Evolutionary conservation across 1,284 basidiomycete genomes (phyloP), one percentile per base, ranked within the genome.

Genomic region (Sporisorium scitamineum): DNA sequence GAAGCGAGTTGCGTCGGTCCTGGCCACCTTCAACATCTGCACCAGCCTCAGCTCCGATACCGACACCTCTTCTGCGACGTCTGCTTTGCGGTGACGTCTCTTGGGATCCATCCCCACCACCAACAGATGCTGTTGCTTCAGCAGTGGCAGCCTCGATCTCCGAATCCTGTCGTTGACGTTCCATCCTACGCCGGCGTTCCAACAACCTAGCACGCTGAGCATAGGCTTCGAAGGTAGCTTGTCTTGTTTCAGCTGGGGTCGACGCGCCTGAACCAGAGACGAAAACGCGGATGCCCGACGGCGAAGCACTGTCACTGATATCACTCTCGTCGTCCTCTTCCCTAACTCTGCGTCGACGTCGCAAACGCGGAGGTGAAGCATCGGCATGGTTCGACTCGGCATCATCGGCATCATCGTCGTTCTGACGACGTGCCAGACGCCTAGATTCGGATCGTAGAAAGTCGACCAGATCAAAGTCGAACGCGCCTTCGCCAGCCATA

Each of bases 221-320:
- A 14, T 76, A 76, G 7, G 72, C 72, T 31, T 76, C 72, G 31
- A 76, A 76, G 13, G 68, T 76, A 2, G 72, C 72, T 26, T 66
- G 72, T 26, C 72, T 50, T 2, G 67, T 63, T 41, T 75, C 67
- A 8, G 67, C 62, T 18, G 72, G 72, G 0, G 72, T 75, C 10
- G 62, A 66, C 0, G 72, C 67, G 26, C 72, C 72, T 3, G 72
- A 75, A 5, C 60, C 63, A 0, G 63, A 66, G 6, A 75, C 59
- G 14, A 55, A 63, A 11, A 73, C 65, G n/a, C 64, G 65, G 24
- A 65, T 60, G 16, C 52, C 64, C 9, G 54, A 45, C 1, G 44
- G 50, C 9, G 69, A 50, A 10, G 51, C 50, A 16, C 16, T 27
- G 13, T 50, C 55, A 22, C 37, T 52, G 13, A 41, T 48, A 22